Evolutionary conservation across 352 stramenopile genomes (phyloP).

Genomic region (Phytopythium cucurbitacearum): DNA sequence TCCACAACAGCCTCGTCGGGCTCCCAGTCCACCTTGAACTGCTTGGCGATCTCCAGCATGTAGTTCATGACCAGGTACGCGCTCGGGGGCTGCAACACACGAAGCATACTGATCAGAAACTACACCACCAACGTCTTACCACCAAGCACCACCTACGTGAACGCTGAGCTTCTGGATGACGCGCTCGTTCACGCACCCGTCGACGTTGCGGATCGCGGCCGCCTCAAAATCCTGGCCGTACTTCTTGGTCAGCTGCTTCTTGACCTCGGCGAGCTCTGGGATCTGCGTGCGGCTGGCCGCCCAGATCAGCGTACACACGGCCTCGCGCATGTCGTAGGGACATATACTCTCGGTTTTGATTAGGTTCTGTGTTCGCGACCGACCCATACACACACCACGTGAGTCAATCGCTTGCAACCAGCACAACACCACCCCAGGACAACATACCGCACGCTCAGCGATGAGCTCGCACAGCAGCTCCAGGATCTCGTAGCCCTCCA

Average conservation of each 20-base stretch:
- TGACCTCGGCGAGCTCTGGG: slow-evolving; percentile 89
- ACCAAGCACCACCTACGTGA: slow-evolving; percentile 22
- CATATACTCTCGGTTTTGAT: slow-evolving; percentile 90
- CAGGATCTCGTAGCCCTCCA: slow-evolving; percentile 96
- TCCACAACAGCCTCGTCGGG: slow-evolving; percentile 70
- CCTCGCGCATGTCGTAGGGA: slow-evolving; percentile 91
- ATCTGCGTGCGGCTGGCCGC: slow-evolving; percentile 89
- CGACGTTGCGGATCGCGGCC: slow-evolving; percentile 78
- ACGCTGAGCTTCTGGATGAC: slow-evolving; percentile 94
- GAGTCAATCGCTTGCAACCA: background rate
- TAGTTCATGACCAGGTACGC: slow-evolving; percentile 94
- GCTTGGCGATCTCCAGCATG: slow-evolving; percentile 94
- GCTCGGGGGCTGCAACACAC: slow-evolving; percentile 73
- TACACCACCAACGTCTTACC: background rate
- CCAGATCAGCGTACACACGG: slow-evolving; percentile 94
- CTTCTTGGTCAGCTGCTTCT: slow-evolving; percentile 87
- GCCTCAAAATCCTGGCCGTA: slow-evolving; percentile 88
- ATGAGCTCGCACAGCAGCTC: slow-evolving; percentile 93
- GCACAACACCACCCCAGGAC: background rate
- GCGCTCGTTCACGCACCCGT: slow-evolving; percentile 88
- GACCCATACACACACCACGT: background rate
- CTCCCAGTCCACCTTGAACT: slow-evolving; percentile 94
- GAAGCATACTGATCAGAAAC: background rate
- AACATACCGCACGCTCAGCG: slow-evolving; percentile 82
- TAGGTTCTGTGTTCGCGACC: slow-evolving; percentile 50